phyloP scores from a whole-genome alignment of 2,329 filamentous ascomycete species.

The Pyricularia pennisetigena region DNA sequence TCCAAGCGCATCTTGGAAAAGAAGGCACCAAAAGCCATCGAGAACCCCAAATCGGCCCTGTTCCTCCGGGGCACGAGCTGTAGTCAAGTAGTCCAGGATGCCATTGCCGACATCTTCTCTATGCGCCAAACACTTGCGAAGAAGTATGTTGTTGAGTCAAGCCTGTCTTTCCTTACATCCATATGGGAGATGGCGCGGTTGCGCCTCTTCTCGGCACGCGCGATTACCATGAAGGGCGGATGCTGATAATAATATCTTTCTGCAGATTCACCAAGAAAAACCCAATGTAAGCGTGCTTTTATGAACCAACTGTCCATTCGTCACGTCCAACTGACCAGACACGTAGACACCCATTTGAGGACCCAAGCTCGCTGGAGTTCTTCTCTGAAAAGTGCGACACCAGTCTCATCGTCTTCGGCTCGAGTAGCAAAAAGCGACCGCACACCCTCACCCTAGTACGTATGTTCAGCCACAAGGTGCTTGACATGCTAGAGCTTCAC shows the following conservation, averaged over 20 bases:
- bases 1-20: slow-evolving; percentile 93
- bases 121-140: slow-evolving; percentile 77
- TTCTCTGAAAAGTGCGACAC: slow-evolving; percentile 95
- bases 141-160: slow-evolving; percentile 1
- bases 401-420: slow-evolving; percentile 69
- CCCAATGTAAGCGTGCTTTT: slow-evolving; percentile 22
- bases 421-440: slow-evolving; percentile 88
- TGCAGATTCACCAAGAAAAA: slow-evolving; percentile 94
- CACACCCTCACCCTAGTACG: slow-evolving; percentile 77
- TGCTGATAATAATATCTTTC: background rate
- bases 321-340: background rate
- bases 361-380: slow-evolving; percentile 56
- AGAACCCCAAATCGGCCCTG: slow-evolving; percentile 84
- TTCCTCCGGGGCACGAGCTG: slow-evolving; percentile 83
- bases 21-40: slow-evolving; percentile 76
- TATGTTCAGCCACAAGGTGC: slow-evolving; percentile 74
- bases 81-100: slow-evolving; percentile 73
- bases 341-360: slow-evolving; percentile 74
- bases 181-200: background rate
- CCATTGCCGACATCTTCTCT: slow-evolving; percentile 73
- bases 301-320: background rate
- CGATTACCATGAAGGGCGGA: background rate
- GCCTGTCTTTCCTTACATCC: background rate
- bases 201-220: background rate
- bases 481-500: slow-evolving; percentile 91